These are phyloP conservation scores for Neofusicoccum laricinum DNA, from an alignment of 2,329 filamentous ascomycete genomes.

Conservation along the genomic window DNA sequence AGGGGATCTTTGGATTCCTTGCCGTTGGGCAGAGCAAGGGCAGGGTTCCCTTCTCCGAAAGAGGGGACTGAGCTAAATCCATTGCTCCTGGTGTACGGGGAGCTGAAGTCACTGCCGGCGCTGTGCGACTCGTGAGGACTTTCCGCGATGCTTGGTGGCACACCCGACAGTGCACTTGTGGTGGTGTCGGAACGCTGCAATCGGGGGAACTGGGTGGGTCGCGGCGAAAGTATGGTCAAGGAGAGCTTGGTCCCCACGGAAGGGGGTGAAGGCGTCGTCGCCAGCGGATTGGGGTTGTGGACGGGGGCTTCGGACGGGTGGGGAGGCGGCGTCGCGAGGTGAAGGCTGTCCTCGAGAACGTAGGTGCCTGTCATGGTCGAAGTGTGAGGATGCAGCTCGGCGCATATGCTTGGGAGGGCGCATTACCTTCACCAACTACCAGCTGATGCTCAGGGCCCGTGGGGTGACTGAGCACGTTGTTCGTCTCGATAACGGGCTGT, in stretches of 20 bases:
- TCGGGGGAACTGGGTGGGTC: slow-evolving; percentile 40
- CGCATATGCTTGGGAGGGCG: neutral
- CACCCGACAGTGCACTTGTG: slow-evolving; percentile 39
- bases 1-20: slow-evolving; percentile 65
- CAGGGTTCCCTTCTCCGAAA: slow-evolving; percentile 83
- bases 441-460: slow-evolving; percentile 83
- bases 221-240: slow-evolving; percentile 65
- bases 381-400: slow-evolving; percentile 19
- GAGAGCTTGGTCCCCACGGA: slow-evolving; percentile 82
- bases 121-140: slow-evolving; percentile 42
- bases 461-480: slow-evolving; percentile 80
- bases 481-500: slow-evolving; percentile 75
- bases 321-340: slow-evolving; percentile 88
- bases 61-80: slow-evolving; percentile 51
- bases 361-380: slow-evolving; percentile 68
- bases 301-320: slow-evolving; percentile 91
- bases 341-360: slow-evolving; percentile 82
- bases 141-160: slow-evolving; percentile 48
- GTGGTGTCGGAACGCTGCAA: slow-evolving; percentile 41
- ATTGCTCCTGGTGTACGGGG: slow-evolving; percentile 22
- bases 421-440: slow-evolving; percentile 83
- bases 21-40: slow-evolving; percentile 58
- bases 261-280: slow-evolving; percentile 79
- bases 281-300: slow-evolving; percentile 84
- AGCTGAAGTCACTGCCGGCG: slow-evolving; percentile 45